Evolutionary conservation across 345 rosid genomes (phyloP).

Genomic region (Combretum micranthum): DNA sequence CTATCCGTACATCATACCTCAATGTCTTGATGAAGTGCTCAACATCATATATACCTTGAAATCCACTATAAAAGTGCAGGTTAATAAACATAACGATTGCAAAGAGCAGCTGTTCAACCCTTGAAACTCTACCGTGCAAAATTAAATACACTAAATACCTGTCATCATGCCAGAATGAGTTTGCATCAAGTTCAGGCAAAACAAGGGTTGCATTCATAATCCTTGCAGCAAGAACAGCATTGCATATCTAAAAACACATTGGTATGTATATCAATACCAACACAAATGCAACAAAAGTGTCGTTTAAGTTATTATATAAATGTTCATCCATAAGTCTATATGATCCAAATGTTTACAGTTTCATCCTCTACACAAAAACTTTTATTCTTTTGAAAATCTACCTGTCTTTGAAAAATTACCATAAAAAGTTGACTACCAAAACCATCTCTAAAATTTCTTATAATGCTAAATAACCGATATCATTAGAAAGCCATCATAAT

Average conservation of each 20-base stretch:
- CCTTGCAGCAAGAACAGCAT: conserved; percentile 99
- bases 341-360: no score
- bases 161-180: conserved; percentile 98
- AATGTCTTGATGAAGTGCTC: conserved; percentile 80
- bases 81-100: neutral
- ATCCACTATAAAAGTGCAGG: conserved; percentile 49
- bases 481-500: no score
- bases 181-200: conserved; percentile 93
- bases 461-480: no score
- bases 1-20: conserved; percentile 76
- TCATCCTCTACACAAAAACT: no score
- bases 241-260: conserved; percentile 61
- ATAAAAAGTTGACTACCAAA: no score
- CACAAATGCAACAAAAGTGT: no score
- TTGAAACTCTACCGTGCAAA: neutral
- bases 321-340: no score
- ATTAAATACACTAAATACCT: conserved; percentile 37
- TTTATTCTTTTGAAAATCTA: no score
- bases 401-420: no score
- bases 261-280: neutral
- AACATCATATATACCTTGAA: conserved; percentile 92
- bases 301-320: no score
- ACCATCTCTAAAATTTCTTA: no score
- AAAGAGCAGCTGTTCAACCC: neutral
- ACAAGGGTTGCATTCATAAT: conserved; percentile 99